Percentiles rank a stretch among this genome's conserved stretches.
Conservation (phyloP, 1,139 yeast species). For the Debaryomyces psychrophilus region DNA sequence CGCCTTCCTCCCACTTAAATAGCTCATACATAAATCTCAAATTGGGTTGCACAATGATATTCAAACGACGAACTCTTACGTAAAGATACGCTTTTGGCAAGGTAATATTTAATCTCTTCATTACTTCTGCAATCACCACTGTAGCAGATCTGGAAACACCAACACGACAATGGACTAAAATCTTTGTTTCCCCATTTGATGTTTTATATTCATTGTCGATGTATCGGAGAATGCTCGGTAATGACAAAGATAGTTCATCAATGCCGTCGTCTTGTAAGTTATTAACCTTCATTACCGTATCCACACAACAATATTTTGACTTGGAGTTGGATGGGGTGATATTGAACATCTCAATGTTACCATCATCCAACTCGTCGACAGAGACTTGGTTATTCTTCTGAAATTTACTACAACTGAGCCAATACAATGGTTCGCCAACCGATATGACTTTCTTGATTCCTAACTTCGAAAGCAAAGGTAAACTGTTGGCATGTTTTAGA, state of each 20-base stretch:
- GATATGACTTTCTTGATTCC: constrained; percentile 79
- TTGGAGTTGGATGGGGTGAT: constrained; percentile 24
- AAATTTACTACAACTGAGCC: constrained; percentile 49
- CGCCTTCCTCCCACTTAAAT: constrained; percentile 51
- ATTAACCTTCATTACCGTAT: constrained; percentile 47
- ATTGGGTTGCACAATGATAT: constrained; percentile 53
- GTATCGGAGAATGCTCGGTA: constrained; percentile 40
- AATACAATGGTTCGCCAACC: constrained; percentile 82
- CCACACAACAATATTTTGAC: constrained; percentile 21
- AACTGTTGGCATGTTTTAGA: constrained; percentile 75
- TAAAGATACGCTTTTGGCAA: constrained; percentile 49
- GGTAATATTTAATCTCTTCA: constrained; percentile 40
- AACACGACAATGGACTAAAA: constrained; percentile 53
- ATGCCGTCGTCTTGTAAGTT: constrained; percentile 54
- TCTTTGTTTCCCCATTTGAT: constrained; percentile 35
- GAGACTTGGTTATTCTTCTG: constrained; percentile 28
- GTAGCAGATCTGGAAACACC: constrained; percentile 55
- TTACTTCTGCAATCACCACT: constrained; percentile 52
- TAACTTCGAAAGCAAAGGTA: constrained; percentile 61
- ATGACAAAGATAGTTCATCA: constrained; percentile 40
- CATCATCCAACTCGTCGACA: constrained; percentile 29
- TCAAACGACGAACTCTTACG: constrained; percentile 49
- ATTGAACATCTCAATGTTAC: constrained; percentile 37
- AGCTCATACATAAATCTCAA: constrained; percentile 52
- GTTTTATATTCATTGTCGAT: constrained; percentile 36